A percentile compares a stretch with the other conserved stretches of the same genome.
phyloP scores from a whole-genome alignment of 352 stramenopile genomes.

The Elongisporangium prolatum region DNA sequence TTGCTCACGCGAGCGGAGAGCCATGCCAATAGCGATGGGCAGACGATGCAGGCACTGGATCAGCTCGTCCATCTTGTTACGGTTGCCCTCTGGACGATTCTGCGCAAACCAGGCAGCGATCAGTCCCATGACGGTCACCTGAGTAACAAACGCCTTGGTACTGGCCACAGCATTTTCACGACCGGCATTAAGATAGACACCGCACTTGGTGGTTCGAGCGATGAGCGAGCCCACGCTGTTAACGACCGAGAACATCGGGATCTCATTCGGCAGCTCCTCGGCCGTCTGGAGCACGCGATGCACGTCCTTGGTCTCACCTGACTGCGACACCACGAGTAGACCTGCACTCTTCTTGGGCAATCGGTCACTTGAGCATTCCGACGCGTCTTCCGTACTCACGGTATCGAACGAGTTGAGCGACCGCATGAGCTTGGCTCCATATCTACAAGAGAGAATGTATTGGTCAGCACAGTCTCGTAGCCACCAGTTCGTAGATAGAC shows the following conservation, averaged over 20 bases:
- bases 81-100: constrained; percentile 78
- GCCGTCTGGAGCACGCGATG: constrained; percentile 91
- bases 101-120: constrained; percentile 92
- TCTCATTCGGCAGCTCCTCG: constrained; percentile 58
- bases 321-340: constrained; percentile 96
- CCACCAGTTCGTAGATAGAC: no score
- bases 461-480: no score
- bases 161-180: constrained; percentile 97
- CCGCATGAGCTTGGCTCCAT: constrained; percentile 96
- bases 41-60: constrained; percentile 96
- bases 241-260: constrained; percentile 92
- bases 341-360: constrained; percentile 85
- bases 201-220: constrained; percentile 90
- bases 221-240: constrained; percentile 98
- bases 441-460: background rate
- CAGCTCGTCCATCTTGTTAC: constrained; percentile 82
- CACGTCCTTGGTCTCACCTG: constrained; percentile 97
- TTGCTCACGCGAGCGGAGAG: constrained; percentile 89
- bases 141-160: constrained; percentile 99
- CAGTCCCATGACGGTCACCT: constrained; percentile 90
- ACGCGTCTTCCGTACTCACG: constrained; percentile 89
- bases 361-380: constrained; percentile 88
- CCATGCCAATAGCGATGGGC: constrained; percentile 98
- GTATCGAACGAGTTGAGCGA: constrained; percentile 93
- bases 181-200: constrained; percentile 98